Conservation (phyloP, 169 alveolate genomes). For the Miamiensis avidus region DNA sequence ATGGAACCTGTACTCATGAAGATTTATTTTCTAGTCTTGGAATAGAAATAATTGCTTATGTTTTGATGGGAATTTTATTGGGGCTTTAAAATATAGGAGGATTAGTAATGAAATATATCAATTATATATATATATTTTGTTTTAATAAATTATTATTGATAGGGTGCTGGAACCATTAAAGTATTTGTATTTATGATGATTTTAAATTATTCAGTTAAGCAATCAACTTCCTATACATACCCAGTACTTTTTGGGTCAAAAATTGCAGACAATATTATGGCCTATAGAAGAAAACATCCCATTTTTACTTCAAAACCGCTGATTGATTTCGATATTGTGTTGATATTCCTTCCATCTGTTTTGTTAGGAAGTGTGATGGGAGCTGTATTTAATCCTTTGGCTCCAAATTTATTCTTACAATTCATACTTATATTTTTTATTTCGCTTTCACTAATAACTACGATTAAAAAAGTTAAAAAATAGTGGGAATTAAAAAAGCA, state of each 20-base stretch:
- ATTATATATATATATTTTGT: too few species aligned
- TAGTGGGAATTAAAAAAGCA: not conserved
- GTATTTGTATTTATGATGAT: not conserved
- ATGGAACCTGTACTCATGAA: too few species aligned
- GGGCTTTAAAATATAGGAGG: too few species aligned
- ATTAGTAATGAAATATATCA: too few species aligned
- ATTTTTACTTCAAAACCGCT: not conserved
- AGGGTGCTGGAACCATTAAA: not conserved
- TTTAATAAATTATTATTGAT: not conserved
- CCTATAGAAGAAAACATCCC: not conserved
- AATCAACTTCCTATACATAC: not conserved
- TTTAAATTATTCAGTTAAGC: not conserved
- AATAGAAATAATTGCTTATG: too few species aligned
- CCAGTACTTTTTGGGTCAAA: not conserved
- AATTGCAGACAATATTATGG: not conserved
- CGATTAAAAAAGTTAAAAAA: not conserved
- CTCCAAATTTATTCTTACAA: not conserved
- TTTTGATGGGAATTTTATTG: too few species aligned
- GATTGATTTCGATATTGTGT: not conserved
- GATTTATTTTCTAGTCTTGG: too few species aligned
- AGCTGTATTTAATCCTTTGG: not conserved
- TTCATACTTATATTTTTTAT: not conserved
- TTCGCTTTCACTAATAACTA: not conserved
- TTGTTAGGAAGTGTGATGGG: not conserved
- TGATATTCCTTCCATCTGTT: not conserved